Conservation (phyloP, 306 rosid genomes). For the Chamaecrista fasciculata region DNA sequence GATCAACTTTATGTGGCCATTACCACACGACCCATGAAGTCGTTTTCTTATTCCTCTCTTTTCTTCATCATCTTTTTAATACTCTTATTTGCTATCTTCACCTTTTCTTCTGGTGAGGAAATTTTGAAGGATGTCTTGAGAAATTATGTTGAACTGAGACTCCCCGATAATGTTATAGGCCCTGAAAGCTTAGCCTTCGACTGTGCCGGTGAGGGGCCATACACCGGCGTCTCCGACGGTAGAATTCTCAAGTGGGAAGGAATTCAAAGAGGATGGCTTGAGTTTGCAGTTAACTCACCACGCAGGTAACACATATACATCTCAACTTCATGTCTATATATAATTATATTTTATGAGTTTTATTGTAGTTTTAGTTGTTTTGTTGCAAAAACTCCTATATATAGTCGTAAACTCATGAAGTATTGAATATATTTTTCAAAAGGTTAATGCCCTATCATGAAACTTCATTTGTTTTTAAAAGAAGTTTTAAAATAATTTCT, state of each 20-base stretch:
- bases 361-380: no score
- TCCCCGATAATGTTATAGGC: constrained; percentile 19
- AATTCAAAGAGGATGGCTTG: not conserved
- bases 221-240: not conserved
- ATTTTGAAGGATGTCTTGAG: not conserved
- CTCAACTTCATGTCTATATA: no score
- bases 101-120: not conserved
- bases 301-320: not conserved
- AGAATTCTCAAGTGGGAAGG: not conserved
- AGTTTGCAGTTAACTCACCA: not conserved
- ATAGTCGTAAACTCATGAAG: no score
- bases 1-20: no score
- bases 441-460: no score
- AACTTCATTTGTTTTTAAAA: no score
- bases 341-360: no score
- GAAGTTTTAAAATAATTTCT: no score
- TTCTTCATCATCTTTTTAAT: not conserved
- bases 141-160: constrained; percentile 22
- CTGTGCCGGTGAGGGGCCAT: constrained; percentile 2
- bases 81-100: not conserved
- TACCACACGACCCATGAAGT: no score
- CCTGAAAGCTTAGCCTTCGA: constrained; percentile 6
- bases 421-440: no score
- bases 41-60: not conserved
- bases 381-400: no score